Evolutionary conservation across 345 rosid genomes (phyloP).

Genomic region (Eucalyptus victrix): DNA sequence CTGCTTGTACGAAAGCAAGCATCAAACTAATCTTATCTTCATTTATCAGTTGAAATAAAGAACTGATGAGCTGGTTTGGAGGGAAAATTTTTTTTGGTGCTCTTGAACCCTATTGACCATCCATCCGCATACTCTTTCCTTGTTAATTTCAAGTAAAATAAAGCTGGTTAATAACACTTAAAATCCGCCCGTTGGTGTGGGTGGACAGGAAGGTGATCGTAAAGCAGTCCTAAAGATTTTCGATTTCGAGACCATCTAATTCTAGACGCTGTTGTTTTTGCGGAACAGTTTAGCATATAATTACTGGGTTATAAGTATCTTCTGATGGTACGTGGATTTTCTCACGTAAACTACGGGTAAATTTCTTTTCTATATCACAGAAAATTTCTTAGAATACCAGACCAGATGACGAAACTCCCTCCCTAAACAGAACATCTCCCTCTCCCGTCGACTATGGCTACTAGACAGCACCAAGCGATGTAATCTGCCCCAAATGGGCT

Average conservation of each 20-base stretch:
- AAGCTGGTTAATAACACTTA: neutral
- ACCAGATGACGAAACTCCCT: neutral
- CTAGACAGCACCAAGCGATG: neutral
- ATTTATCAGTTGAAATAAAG: neutral
- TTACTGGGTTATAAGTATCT: neutral
- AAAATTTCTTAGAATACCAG: neutral
- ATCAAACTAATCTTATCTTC: neutral
- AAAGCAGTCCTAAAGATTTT: neutral
- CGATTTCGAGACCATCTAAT: neutral
- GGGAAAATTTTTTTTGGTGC: neutral
- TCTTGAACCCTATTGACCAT: neutral
- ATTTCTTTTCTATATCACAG: neutral
- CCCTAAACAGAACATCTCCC: neutral
- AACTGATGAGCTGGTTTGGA: neutral
- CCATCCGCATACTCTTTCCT: neutral
- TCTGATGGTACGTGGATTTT: neutral
- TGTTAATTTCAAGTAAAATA: neutral
- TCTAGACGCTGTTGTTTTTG: neutral
- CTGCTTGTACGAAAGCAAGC: neutral
- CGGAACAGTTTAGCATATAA: neutral
- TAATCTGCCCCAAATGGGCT: neutral
- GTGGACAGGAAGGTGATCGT: neutral
- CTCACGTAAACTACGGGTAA: neutral
- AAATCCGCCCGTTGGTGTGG: neutral
- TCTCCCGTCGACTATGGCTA: neutral